phyloP scores from a whole-genome alignment of 441 rosid species.

The Adansonia gregorii region DNA sequence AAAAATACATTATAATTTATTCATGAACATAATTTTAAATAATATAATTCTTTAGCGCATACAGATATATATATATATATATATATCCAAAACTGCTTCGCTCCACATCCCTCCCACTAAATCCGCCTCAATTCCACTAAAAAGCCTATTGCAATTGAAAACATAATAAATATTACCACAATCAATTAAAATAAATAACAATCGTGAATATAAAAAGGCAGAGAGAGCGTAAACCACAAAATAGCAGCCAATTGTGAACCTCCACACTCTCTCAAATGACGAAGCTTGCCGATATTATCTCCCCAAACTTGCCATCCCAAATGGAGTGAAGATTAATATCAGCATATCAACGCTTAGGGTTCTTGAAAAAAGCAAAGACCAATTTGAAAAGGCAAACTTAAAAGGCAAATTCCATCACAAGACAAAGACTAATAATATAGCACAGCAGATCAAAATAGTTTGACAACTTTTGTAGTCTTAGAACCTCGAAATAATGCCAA shows the following conservation, averaged over 20 bases:
- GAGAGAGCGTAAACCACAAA: too few species aligned
- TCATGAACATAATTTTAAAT: too few species aligned
- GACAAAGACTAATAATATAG: not conserved
- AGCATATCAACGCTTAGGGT: not conserved
- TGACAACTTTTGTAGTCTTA: not conserved
- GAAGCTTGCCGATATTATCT: slow-evolving; percentile 15
- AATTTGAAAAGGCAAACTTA: not conserved
- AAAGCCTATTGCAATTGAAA: too few species aligned
- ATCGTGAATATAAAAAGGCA: too few species aligned
- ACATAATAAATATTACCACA: too few species aligned
- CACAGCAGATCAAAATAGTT: not conserved
- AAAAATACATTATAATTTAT: too few species aligned
- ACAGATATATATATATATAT: too few species aligned
- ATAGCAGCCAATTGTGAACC: not conserved
- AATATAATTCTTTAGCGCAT: too few species aligned
- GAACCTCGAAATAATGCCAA: slow-evolving; percentile 7
- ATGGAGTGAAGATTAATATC: not conserved
- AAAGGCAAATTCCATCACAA: slow-evolving; percentile 13
- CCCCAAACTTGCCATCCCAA: slow-evolving; percentile 22
- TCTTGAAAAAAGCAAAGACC: not conserved
- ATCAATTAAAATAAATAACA: too few species aligned
- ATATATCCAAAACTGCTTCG: too few species aligned
- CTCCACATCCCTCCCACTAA: too few species aligned
- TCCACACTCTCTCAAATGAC: slow-evolving; percentile 28
- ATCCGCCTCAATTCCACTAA: too few species aligned